These are phyloP conservation scores for Mycosphaerella arachidis DNA, from an alignment of 2,329 filamentous ascomycete species.

Conservation along the genomic window DNA sequence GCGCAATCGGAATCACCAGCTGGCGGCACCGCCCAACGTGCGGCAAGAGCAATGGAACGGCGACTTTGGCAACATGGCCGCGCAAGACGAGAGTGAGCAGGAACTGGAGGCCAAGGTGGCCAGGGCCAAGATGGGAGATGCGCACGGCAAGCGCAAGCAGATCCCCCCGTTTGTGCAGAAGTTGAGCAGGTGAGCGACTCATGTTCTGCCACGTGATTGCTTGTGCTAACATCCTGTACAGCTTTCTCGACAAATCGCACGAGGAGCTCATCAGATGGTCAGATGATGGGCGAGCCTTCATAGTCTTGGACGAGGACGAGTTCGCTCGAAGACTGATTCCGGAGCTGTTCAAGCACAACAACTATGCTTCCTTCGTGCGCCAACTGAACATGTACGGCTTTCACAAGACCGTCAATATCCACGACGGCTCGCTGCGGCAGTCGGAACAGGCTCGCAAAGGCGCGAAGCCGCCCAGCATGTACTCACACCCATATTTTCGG, in stretches of 20 bases:
- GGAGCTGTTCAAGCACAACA: conserved; percentile 74
- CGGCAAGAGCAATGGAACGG: conserved; percentile 40
- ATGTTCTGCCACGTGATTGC: conserved; percentile 21
- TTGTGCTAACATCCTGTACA: conserved; percentile 38
- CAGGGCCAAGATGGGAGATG: conserved; percentile 72
- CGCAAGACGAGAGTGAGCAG: conserved; percentile 68
- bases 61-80: conserved; percentile 33
- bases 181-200: conserved; percentile 72
- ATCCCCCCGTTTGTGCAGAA: conserved; percentile 98
- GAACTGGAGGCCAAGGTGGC: conserved; percentile 74
- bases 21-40: conserved; percentile 34
- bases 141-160: conserved; percentile 84
- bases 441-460: conserved; percentile 96
- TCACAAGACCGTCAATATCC: conserved; percentile 61
- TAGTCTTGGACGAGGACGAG: conserved; percentile 92
- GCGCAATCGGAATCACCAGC: conserved; percentile 44
- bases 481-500: conserved; percentile 94
- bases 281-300: conserved; percentile 91
- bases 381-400: conserved; percentile 60
- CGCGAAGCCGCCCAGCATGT: conserved; percentile 90
- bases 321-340: conserved; percentile 70
- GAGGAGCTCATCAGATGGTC: conserved; percentile 96
- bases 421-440: conserved; percentile 95
- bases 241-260: conserved; percentile 90
- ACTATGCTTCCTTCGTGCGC: conserved; percentile 72